Evolutionary conservation across 345 rosid genomes (phyloP), one percentile per base, ranked within the genome.

Genomic region (Eucalyptus tenuipes): DNA sequence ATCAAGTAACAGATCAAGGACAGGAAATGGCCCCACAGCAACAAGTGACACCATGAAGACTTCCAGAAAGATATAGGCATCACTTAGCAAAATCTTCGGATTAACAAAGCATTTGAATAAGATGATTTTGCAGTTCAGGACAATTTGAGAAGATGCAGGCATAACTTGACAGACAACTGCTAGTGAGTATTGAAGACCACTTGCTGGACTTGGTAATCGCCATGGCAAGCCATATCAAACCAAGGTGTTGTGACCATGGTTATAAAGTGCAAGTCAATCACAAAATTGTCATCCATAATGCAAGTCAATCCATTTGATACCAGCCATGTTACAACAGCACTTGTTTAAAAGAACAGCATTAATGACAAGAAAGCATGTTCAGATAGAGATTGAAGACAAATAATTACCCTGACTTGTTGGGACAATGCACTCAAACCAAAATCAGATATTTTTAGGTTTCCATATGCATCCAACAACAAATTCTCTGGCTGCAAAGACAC

Each of bases 381-480:
- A 71, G 82, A 71, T 71, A 17, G 57, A 52, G 57, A 44, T 18
- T 86, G 79, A 48, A 90, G 48, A 55, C 49, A 24, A 8, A 37
- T 89, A 88, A 68, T 92, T 96, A 97, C 99, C 99, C 96, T 93
- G 93, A 97, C 95, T 97, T 97, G 99, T 86, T 94, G 96, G 59
- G 99, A 97, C 91, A 97, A 90, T 33, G 99, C 99, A 94, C 99
- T 97, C 92, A 97, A 91, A 90, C 99, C 99, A 93, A 97, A 97
- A 92, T 97, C 99, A 42, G 99, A 97, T 89, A 97, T 95, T 93
- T 96, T 97, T 85, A 97, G 99, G 93, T 95, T 96, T 75, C 98
- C 99, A 90, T 88, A 87, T 5, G 96, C 93, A 95, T 96, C 99
- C 92, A 97, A 91, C 12, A 97, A 94, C 92, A 97, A 89, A 91